phyloP scores from a whole-genome alignment of 2,329 filamentous ascomycete species.

The Ophiocordyceps unilateralis region DNA sequence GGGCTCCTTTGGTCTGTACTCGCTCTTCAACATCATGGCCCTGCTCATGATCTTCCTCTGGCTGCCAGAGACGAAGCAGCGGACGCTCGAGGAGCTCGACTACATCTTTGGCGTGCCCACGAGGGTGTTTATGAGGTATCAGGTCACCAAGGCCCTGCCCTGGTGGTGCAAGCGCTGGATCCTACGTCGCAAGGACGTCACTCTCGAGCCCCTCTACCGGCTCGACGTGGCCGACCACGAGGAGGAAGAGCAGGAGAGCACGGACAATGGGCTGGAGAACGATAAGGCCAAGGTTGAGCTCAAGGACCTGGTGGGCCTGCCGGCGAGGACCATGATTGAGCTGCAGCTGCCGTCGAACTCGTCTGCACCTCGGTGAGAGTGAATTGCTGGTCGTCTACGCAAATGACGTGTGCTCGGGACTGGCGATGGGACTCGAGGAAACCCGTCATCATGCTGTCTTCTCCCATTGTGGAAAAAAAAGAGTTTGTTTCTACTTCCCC shows the following conservation, averaged over 20 bases:
- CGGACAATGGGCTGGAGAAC: conserved; percentile 15
- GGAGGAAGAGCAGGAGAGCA: conserved; percentile 9
- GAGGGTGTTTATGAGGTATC: conserved; percentile 37
- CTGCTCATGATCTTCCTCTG: conserved; percentile 38
- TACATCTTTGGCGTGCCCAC: conserved; percentile 44
- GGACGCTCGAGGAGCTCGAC: conserved; percentile 37
- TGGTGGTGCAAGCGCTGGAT: conserved; percentile 44
- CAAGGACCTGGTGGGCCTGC: conserved; percentile 17
- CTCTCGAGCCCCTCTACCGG: conserved; percentile 24
- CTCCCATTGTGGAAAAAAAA: too few species aligned
- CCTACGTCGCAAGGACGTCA: conserved; percentile 26
- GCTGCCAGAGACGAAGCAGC: conserved; percentile 42
- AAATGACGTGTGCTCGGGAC: too few species aligned
- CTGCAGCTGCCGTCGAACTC: neutral
- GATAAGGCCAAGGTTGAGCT: conserved; percentile 21
- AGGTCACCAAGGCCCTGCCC: conserved; percentile 36
- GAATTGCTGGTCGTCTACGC: too few species aligned
- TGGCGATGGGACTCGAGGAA: too few species aligned
- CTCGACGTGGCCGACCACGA: conserved; percentile 19
- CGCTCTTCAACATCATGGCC: conserved; percentile 36
- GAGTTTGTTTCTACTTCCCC: neutral
- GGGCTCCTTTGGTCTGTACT: conserved; percentile 37
- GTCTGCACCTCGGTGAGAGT: neutral
- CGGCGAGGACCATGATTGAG: conserved; percentile 5
- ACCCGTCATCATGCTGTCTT: too few species aligned